A percentile compares a stretch with the other conserved stretches of the same genome.
Conservation (phyloP, 2,329 filamentous ascomycete genomes). For the Stagonosporopsis cucurbitacearum region DNA sequence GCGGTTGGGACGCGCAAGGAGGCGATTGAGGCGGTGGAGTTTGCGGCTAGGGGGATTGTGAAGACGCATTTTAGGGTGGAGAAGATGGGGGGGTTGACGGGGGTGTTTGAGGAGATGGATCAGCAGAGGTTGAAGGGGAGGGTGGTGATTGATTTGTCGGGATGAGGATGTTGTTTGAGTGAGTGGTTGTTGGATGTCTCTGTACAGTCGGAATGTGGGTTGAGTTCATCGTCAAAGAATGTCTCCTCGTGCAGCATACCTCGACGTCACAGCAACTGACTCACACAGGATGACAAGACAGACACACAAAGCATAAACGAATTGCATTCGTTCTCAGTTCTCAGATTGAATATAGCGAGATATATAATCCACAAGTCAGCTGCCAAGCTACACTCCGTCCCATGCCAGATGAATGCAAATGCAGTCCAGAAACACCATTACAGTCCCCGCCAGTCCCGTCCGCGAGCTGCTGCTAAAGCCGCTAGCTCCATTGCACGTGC, state of each 20-base stretch:
- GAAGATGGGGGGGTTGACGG: conserved; percentile 57
- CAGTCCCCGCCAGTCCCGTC: background rate
- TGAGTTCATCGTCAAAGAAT: too few relatives aligned
- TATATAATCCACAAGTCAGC: background rate
- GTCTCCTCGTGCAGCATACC: too few relatives aligned
- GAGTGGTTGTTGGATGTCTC: background rate
- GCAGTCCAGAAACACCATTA: conserved; percentile 13
- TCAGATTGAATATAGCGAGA: background rate
- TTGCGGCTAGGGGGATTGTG: conserved; percentile 51
- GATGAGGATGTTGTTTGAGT: background rate
- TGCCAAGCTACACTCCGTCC: background rate
- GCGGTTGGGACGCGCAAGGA: conserved; percentile 57
- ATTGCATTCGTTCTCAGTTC: too few relatives aligned
- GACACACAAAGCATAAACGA: too few relatives aligned
- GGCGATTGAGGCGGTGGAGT: conserved; percentile 57
- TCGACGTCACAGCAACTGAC: too few relatives aligned
- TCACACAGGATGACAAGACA: too few relatives aligned
- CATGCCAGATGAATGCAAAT: background rate
- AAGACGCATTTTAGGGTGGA: conserved; percentile 56
- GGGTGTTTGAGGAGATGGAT: conserved; percentile 57
- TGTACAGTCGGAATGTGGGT: too few relatives aligned
- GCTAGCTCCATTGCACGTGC: conserved; percentile 1
- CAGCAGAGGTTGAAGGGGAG: conserved; percentile 53
- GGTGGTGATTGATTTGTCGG: conserved; percentile 55
- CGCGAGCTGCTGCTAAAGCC: conserved; percentile 4